Base-by-base conservation (phyloP, 805 yeast species). In the Yarrowia osloensis region DNA sequence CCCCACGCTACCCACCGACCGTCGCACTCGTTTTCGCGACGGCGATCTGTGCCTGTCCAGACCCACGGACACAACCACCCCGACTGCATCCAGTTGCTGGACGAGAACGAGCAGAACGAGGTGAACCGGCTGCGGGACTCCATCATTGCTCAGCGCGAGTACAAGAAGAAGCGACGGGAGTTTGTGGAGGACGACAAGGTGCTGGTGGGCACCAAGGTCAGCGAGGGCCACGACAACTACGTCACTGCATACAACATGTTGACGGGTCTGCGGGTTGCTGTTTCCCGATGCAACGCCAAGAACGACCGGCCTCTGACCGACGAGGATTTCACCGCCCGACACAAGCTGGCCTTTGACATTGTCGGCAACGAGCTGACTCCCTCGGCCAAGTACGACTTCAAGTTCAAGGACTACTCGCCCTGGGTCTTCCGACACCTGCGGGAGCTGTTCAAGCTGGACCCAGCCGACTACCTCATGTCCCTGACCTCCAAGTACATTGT, bases 231-330 rank as follows among this genome's bases (percentile, higher is more conserved):
- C 74, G 91, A 86, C 62, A 95, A 93, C 76, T 95, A 88, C 73
- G 90, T 92, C 29, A 87, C 94, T 81, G 99, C 98, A 0, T 96
- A 95, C 77, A 92, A 94, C 76, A 94, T 95, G 98, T 83, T 96
- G 68, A 93, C 98, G 0, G 99, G 99, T 2, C 95, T 95, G 55
- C 83, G 99, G 67, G 96, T 92, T 9, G 93, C 98, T 0, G 98
- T 95, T 0, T 91, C 97, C 3, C 81, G 97, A 68, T 89, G 96
- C 73, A 79, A 78, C 39, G 90, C 97, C 0, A 96, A 96, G 40
- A 82, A 88, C 12, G 89, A 91, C 84, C 85, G 88, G 66, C 88
- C 88, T 21, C 78, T 95, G 47, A 83, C 82, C 1, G 88, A 86
- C 61, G 82, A 80, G 17, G 97, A 94, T 75, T 95, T 93, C 75